Conservation (phyloP, 176 grass and related monocot species). For the Aegilops sharonensis region DNA sequence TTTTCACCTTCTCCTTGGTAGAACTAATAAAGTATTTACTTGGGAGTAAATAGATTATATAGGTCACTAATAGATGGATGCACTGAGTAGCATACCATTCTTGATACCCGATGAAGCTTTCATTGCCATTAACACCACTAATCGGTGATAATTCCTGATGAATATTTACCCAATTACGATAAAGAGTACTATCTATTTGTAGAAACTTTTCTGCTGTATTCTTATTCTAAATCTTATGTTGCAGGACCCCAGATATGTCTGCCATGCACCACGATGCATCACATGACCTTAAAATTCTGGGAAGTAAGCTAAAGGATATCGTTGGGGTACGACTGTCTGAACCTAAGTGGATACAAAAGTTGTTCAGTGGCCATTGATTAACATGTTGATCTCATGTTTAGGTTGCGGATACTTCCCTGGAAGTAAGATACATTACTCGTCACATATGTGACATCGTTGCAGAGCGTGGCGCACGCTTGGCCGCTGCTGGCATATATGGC, state of each 20-base stretch:
- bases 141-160: background rate
- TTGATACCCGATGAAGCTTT: slow-evolving; percentile 7
- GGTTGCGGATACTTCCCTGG: slow-evolving; percentile 63
- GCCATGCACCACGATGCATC: slow-evolving; percentile 94
- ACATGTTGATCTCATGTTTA: slow-evolving; percentile 35
- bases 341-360: background rate
- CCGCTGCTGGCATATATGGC: slow-evolving; percentile 77
- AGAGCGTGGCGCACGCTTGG: slow-evolving; percentile 70
- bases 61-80: background rate
- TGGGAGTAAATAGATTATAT: background rate
- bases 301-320: slow-evolving; percentile 78
- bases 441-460: slow-evolving; percentile 84
- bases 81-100: background rate
- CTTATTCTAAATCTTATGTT: slow-evolving; percentile 29
- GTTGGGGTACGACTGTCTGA: slow-evolving; percentile 58
- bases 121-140: background rate
- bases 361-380: background rate
- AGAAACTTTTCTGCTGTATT: background rate
- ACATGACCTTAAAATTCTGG: slow-evolving; percentile 73
- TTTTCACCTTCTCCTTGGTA: background rate
- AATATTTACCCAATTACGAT: background rate
- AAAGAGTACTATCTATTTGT: background rate
- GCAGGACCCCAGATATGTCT: slow-evolving; percentile 87
- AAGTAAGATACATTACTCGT: slow-evolving; percentile 77
- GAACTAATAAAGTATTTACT: background rate